Evolutionary conservation across 1,139 yeast species (phyloP), one percentile per base, ranked within the genome.

Genomic region (Ogataea hybrid): DNA sequence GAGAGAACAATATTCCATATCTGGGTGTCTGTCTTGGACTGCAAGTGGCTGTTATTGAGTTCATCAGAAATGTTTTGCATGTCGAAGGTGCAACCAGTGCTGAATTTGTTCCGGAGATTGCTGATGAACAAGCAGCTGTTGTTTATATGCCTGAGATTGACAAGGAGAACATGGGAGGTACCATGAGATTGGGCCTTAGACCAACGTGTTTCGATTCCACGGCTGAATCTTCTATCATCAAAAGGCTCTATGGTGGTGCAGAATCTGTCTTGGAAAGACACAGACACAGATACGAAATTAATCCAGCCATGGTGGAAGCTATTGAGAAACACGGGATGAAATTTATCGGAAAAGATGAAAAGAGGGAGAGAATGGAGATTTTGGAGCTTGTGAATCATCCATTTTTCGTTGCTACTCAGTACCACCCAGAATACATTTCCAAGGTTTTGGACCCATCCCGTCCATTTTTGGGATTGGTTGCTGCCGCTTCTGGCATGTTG

Each of bases 101-200:
- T 69, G 99, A 94, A 69, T 86, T 90, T 57, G 81, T 79, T 56
- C 81, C 84, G 34, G 67, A 72, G 25, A 65, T 78, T 41, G 67
- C 72, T 27, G 88, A 85, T 53, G 80, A 72, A 7, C 73, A 75
- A 33, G 88, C 94, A 32, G 81, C 90, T 38, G 95, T 94, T 49
- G 89, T 94, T 39, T 92, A 87, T 72, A 94, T 94, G 98, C 98
- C 99, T 37, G 98, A 94, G 67, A 90, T 92, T 49, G 95, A 89
- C 68, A 94, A 89, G 71, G 81, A 86, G 53, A 89, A 88, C 63
- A 78, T 94, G 71, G 99, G 99, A 51, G 99, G 99, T 57, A 92
- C 97, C 43, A 94, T 94, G 99, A 83, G 99, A 73, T 77, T 94
- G 56, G 99, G 99, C 58, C 75, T 88, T 52, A 88, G 96, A 67